Evolutionary conservation across 2,329 filamentous ascomycete genomes (phyloP), one percentile per base, ranked within the genome.

Genomic region (Boeremia exigua): DNA sequence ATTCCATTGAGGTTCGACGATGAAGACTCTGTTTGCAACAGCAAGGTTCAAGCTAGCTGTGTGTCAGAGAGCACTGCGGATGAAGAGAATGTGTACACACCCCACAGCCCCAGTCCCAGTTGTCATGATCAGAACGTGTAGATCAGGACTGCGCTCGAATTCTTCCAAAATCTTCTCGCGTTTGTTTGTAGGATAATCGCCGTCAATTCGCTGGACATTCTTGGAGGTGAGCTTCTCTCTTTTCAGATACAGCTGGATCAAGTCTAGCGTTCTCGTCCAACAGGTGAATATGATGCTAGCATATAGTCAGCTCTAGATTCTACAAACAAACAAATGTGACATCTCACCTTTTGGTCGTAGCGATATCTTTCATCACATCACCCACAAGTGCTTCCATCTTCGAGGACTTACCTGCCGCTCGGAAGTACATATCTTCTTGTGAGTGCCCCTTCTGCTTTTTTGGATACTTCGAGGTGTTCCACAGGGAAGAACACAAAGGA

Each of bases 1-100:
- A 34, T 84, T 85, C 82, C 82, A 85, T 25, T 85, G 83, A 0
- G 80, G 77, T 45, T 85, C 83, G 0, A 84, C 68, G 2, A 85
- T 78, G 54, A 81, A 81, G 0, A 85, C 77, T 0, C 78, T 74
- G 38, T 79, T 81, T 0, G 81, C 81, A 0, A 73, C 74, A 0
- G 79, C 77, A 3, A 84, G 70, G n/a, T 84, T 83, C 0, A 84
- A 55, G 9, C 80, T 80, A 17, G 0, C 23, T 1, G 6, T 28
- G 8, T 2, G 5, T 15, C 48, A 46, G 51, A 32, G 15, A 9
- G 2, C 14, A 1, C n/a, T 11, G 19, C 7, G 15, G 10, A 14
- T 10, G 19, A 9, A 0, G 17, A 6, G 2, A 2, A 6, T 1
- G 9, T 19, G 1, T 6, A 54, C 72, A 45, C 62, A 81, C 81